These are phyloP conservation scores for Auricularia sp. DNA, from an alignment of 768 basidiomycete species.

Conservation along the genomic window DNA sequence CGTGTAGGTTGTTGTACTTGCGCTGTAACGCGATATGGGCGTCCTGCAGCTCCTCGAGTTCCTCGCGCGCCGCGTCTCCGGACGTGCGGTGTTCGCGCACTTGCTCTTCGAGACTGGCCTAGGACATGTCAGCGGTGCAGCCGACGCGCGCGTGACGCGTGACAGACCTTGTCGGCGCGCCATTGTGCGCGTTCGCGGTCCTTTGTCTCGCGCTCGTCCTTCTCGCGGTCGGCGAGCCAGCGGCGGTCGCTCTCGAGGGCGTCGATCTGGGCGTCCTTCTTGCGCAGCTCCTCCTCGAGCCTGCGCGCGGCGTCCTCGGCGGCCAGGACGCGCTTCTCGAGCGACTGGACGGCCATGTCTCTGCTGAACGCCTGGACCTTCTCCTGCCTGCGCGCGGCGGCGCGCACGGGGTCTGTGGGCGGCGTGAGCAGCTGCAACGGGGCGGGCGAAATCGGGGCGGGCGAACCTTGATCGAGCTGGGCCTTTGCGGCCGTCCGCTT, in stretches of 20 bases:
- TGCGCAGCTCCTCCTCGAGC: constrained; percentile 56
- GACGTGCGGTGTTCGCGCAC: constrained; percentile 25
- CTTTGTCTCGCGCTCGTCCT: constrained; percentile 58
- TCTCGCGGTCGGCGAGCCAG: constrained; percentile 59
- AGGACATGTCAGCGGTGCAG: neutral
- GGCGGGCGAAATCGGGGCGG: neutral
- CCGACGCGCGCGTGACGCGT: neutral
- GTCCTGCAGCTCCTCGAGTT: constrained; percentile 36
- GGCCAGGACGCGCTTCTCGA: constrained; percentile 60
- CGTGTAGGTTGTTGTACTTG: constrained; percentile 23
- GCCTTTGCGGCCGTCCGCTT: neutral
- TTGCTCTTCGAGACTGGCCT: constrained; percentile 44
- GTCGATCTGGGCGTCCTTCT: constrained; percentile 53
- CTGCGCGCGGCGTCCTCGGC: constrained; percentile 54
- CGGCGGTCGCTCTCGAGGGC: constrained; percentile 60
- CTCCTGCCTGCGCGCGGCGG: neutral
- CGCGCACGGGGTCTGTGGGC: neutral
- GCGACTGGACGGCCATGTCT: constrained; percentile 47
- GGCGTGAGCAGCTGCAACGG: neutral
- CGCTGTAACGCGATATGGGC: constrained; percentile 37
- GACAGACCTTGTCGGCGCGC: constrained; percentile 52
- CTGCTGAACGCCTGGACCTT: constrained; percentile 43
- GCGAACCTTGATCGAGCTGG: constrained; percentile 2
- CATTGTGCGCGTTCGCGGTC: constrained; percentile 42
- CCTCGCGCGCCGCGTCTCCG: constrained; percentile 32